A percentile compares a stretch with the other conserved stretches of the same genome.
These are phyloP conservation scores for Haematococcus lacustris DNA, from an alignment of 139 green algal genomes.

Conservation along the genomic window DNA sequence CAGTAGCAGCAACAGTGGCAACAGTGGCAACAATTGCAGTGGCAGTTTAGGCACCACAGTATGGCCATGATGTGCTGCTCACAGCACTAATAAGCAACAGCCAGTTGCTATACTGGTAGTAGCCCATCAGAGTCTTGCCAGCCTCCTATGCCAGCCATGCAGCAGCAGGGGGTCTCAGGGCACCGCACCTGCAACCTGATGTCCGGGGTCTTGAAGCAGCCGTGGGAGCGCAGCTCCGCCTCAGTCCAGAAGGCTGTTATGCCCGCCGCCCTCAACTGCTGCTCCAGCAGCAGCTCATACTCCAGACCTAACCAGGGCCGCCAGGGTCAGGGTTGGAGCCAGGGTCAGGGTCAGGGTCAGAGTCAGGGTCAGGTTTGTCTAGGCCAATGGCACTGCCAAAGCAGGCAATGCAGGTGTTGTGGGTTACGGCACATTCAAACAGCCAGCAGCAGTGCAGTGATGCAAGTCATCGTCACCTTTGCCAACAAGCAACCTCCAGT, in stretches of 20 bases:
- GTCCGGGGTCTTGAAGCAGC: conserved; percentile 83
- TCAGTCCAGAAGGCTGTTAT: conserved; percentile 74
- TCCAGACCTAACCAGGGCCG: conserved; percentile 36
- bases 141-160: not conserved
- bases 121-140: not conserved
- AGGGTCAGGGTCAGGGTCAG: not conserved
- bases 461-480: not conserved
- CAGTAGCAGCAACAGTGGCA: not conserved
- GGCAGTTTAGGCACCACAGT: not conserved
- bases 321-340: conserved; percentile 2
- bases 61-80: not conserved
- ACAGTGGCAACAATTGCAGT: too few species aligned
- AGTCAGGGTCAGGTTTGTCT: not conserved
- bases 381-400: not conserved
- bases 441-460: not conserved
- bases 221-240: conserved; percentile 55
- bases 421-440: not conserved
- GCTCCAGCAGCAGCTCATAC: conserved; percentile 65
- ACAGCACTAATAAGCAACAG: too few species aligned
- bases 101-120: not conserved
- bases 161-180: not conserved
- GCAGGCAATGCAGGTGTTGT: not conserved
- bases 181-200: conserved; percentile 59
- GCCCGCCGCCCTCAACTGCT: conserved; percentile 37
- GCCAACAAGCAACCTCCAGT: not conserved